Percentiles rank a stretch among this genome's conserved stretches.
Evolutionary conservation across 2,329 filamentous ascomycete genomes (phyloP).

Genomic region (Colletotrichum musae): DNA sequence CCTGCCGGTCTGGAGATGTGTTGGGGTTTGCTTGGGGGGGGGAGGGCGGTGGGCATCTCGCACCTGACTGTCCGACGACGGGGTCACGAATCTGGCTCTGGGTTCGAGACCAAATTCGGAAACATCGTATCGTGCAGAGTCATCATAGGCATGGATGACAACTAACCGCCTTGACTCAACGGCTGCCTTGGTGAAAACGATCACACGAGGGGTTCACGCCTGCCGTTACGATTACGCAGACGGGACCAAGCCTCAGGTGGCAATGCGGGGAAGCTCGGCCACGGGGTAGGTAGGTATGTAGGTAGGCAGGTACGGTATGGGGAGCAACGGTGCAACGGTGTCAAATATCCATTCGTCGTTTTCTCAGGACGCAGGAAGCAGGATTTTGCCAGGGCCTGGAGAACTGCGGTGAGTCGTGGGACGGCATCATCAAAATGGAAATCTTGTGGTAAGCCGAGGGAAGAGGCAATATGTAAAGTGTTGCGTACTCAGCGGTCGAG

Average conservation of each 20-base stretch:
- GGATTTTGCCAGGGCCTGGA: neutral
- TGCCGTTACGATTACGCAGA: neutral
- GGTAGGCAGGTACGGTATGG: neutral
- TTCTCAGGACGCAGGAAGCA: conserved; percentile 9
- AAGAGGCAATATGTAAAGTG: neutral
- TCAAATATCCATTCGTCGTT: conserved; percentile 10
- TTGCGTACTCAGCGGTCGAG: neutral
- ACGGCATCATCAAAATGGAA: too few species aligned
- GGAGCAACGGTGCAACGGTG: conserved; percentile 15
- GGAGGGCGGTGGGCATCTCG: neutral
- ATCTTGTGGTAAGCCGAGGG: neutral
- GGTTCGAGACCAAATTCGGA: too few species aligned
- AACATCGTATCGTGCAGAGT: too few species aligned
- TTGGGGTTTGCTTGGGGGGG: too few species aligned
- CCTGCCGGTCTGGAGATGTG: too few species aligned
- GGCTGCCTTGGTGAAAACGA: too few species aligned
- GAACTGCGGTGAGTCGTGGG: neutral
- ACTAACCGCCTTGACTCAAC: too few species aligned
- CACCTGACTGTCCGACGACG: too few species aligned
- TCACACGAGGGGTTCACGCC: too few species aligned
- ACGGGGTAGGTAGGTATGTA: neutral
- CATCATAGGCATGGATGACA: too few species aligned
- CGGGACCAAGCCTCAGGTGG: neutral
- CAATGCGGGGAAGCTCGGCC: conserved; percentile 24
- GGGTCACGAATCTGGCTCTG: too few species aligned